Evolutionary conservation across 352 stramenopile species (phyloP).

Genomic region (Pythium aquatile): DNA sequence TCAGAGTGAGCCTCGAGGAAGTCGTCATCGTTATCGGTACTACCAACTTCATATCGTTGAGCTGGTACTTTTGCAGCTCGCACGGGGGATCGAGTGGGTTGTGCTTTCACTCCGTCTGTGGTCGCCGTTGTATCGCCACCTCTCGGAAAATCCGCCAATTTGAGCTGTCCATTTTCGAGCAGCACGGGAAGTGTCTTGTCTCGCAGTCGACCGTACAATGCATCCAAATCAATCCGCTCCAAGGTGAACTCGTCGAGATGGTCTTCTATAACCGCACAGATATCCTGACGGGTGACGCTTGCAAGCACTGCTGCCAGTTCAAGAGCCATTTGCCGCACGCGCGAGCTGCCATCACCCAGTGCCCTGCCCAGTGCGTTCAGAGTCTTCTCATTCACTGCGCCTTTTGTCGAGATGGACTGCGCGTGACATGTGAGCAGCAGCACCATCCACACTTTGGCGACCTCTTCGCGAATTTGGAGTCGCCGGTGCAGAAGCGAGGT

Average conservation of each 20-base stretch:
- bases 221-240: slow-evolving; percentile 52
- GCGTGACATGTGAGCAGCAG: slow-evolving; percentile 35
- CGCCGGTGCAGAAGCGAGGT: slow-evolving; percentile 46
- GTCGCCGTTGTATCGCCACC: not conserved
- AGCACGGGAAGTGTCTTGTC: slow-evolving; percentile 38
- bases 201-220: slow-evolving; percentile 35
- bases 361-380: slow-evolving; percentile 43
- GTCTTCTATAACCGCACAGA: slow-evolving; percentile 44
- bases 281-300: slow-evolving; percentile 33
- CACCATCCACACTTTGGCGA: slow-evolving; percentile 54
- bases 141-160: slow-evolving; percentile 9
- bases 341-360: slow-evolving; percentile 44
- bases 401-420: slow-evolving; percentile 21
- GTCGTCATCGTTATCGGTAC: not conserved
- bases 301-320: slow-evolving; percentile 43
- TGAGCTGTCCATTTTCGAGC: slow-evolving; percentile 36
- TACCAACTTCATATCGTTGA: not conserved
- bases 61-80: not conserved
- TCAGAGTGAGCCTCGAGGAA: not conserved
- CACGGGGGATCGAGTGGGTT: not conserved
- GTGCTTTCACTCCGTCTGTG: not conserved
- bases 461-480: slow-evolving; percentile 62
- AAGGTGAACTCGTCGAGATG: slow-evolving; percentile 50
- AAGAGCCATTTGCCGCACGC: slow-evolving; percentile 44
- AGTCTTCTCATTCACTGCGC: slow-evolving; percentile 19